Base-by-base conservation (phyloP, 1,284 basidiomycete species). In the Pseudozyma thailandica region DNA sequence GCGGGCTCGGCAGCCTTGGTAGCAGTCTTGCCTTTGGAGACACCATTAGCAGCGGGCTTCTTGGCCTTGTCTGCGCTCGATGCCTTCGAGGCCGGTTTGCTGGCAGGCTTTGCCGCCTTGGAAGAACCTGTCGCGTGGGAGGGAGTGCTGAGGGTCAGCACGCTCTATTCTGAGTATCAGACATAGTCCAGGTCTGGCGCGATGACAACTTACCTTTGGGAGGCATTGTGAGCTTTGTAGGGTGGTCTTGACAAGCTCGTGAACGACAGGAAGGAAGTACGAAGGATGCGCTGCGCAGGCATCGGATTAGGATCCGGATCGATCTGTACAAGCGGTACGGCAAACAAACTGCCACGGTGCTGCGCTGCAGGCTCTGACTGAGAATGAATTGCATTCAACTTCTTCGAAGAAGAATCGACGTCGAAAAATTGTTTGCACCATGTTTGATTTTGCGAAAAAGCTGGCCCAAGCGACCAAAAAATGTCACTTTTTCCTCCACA, bases 371-470 rank as follows among this genome's bases (percentile, higher is more conserved):
- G 10, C n/a, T 30, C 31, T 28, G 41, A 27, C 52, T 62, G 48
- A 48, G 53, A 43, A 54, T 41, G 52, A 55, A 62, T 23, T 26
- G 15, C 27, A 10, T 57, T 58, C 54, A 64, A 64, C 61, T 58
- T 64, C 50, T 59, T 55, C 56, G 37, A 38, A 44, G 13, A 26
- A 37, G 20, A 20, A 21, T 25, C 12, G 42, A 7, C 33, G 13
- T 7, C 13, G 33, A 44, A 16, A 27, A 21, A 35, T 33, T 33
- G 16, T 37, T 33, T 15, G 33, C 53, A 59, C 58, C 39, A 51
- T 38, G 42, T 58, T 54, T 50, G 62, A 63, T 63, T 37, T 45
- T 45, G 4, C n/a, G 8, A 26, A 25, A 27, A 44, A 37, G 15
- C 30, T 50, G 54, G 46, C 25, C 46, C 46, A 49, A 56, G 47